These are phyloP conservation scores for Lasiosphaeris hirsuta DNA, from an alignment of 495 filamentous ascomycete genomes.

Conservation along the genomic window DNA sequence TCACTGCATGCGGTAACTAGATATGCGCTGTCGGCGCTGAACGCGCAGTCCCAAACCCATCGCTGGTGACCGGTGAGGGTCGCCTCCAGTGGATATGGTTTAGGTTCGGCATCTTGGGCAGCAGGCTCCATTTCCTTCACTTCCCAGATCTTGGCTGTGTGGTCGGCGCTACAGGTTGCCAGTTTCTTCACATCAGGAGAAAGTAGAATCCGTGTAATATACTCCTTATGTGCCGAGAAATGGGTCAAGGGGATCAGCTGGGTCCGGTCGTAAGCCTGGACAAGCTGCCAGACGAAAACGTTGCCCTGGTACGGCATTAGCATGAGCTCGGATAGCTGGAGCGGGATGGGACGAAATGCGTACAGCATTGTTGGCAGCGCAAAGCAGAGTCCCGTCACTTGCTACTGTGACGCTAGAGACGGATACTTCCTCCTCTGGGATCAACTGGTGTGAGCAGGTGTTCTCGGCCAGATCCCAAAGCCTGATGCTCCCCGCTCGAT, in stretches of 20 bases:
- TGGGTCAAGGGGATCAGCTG: slow-evolving; percentile 86
- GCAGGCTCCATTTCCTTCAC: slow-evolving; percentile 60
- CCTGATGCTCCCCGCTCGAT: slow-evolving; percentile 86
- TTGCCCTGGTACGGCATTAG: slow-evolving; percentile 62
- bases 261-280: slow-evolving; percentile 78
- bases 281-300: slow-evolving; percentile 93
- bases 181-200: slow-evolving; percentile 97
- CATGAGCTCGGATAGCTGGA: neutral
- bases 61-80: slow-evolving; percentile 92
- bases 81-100: slow-evolving; percentile 74
- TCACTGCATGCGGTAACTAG: slow-evolving; percentile 97
- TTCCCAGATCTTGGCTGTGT: slow-evolving; percentile 97
- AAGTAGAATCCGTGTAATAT: slow-evolving; percentile 92
- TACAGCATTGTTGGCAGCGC: slow-evolving; percentile 91
- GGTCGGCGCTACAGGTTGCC: slow-evolving; percentile 94
- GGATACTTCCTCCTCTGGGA: slow-evolving; percentile 91
- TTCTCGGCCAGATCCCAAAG: slow-evolving; percentile 98
- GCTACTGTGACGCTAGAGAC: slow-evolving; percentile 94
- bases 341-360: slow-evolving; percentile 14
- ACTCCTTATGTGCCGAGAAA: slow-evolving; percentile 88
- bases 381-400: slow-evolving; percentile 89
- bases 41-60: slow-evolving; percentile 99
- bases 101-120: slow-evolving; percentile 36
- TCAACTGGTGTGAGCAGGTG: slow-evolving; percentile 92
- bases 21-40: slow-evolving; percentile 94